Conservation (phyloP, 805 yeast genomes). For the Candida nanaspora region DNA sequence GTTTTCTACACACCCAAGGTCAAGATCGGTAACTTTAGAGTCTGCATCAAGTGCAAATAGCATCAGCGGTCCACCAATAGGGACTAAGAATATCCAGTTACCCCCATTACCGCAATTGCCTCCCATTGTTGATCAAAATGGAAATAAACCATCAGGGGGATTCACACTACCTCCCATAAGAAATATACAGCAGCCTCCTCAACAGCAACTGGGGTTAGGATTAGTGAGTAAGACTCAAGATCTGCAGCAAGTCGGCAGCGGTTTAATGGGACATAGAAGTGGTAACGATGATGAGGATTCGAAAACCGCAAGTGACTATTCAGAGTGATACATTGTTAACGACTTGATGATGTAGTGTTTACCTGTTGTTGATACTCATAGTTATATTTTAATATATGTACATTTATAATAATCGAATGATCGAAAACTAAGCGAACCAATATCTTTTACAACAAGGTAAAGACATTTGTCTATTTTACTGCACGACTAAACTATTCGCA, state of each 20-base stretch:
- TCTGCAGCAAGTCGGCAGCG: too few species aligned
- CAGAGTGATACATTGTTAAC: too few species aligned
- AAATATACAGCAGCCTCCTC: not conserved
- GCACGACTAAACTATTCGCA: too few species aligned
- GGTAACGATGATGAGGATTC: slow-evolving; percentile 17
- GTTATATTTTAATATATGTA: not conserved
- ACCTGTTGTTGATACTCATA: slow-evolving; percentile 1
- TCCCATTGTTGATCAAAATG: not conserved
- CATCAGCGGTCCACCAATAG: too few species aligned
- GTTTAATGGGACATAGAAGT: too few species aligned
- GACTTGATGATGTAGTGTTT: too few species aligned
- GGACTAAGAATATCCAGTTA: not conserved
- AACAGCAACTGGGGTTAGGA: not conserved
- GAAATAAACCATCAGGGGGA: not conserved
- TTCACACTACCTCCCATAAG: not conserved
- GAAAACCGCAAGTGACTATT: slow-evolving; percentile 17
- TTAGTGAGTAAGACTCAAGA: not conserved
- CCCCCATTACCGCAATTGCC: not conserved
- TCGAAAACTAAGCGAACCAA: too few species aligned
- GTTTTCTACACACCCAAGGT: not conserved
- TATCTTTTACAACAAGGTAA: too few species aligned
- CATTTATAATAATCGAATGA: too few species aligned
- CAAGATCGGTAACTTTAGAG: not conserved
- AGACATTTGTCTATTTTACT: too few species aligned
- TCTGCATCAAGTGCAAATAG: not conserved